A percentile compares a stretch with the other conserved stretches of the same genome.
Conservation (phyloP, 2,329 filamentous ascomycete genomes). For the Colletotrichum sidae region DNA sequence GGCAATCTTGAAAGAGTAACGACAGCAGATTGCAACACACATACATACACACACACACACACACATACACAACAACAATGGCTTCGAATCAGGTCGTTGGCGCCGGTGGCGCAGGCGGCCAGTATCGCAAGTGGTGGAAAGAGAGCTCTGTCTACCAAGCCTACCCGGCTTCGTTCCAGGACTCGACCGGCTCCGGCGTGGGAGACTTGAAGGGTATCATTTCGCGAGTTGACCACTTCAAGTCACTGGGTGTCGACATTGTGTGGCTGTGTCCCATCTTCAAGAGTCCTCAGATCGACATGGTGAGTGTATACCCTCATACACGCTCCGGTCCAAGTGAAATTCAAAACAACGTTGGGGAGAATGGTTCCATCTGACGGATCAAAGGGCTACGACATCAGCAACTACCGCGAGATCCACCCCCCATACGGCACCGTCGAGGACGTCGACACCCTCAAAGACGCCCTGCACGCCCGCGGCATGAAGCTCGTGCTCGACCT, state of each 20-base stretch:
- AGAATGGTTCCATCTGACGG: neutral
- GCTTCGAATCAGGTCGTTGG: constrained; percentile 9
- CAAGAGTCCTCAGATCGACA: constrained; percentile 70
- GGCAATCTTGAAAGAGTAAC: neutral
- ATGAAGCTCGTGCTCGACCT: constrained; percentile 80
- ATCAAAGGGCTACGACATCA: constrained; percentile 72
- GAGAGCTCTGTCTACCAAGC: constrained; percentile 71
- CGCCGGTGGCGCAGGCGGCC: constrained; percentile 1
- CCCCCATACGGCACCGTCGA: constrained; percentile 74
- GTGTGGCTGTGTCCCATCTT: constrained; percentile 66
- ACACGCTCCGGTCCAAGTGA: neutral
- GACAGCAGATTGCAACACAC: too few species aligned
- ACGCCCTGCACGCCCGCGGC: constrained; percentile 68
- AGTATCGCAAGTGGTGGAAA: constrained; percentile 65
- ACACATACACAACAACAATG: constrained; percentile 9
- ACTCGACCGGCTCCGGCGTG: constrained; percentile 65
- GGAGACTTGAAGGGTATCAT: constrained; percentile 70
- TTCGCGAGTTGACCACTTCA: constrained; percentile 65
- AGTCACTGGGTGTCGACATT: constrained; percentile 67
- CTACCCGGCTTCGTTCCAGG: constrained; percentile 71
- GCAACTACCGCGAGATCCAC: constrained; percentile 75
- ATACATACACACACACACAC: neutral
- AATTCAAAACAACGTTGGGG: neutral
- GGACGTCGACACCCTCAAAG: constrained; percentile 74
- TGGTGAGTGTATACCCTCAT: constrained; percentile 52